These are phyloP conservation scores for Xerocomellus intermedius DNA, from an alignment of 768 basidiomycete genomes.

Conservation along the genomic window DNA sequence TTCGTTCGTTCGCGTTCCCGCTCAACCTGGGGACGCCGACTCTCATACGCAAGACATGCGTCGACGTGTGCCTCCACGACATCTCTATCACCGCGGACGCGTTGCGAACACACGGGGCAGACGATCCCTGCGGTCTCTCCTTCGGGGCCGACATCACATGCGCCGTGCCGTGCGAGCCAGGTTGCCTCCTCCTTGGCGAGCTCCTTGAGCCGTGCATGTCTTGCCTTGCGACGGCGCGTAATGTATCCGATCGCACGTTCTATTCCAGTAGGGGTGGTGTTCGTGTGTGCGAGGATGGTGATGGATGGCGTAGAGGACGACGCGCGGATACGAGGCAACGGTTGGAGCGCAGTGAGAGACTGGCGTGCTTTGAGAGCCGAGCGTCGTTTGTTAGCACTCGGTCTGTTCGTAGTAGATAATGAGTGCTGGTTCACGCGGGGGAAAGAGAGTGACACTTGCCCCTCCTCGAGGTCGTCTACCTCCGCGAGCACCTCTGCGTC, in stretches of 20 bases:
- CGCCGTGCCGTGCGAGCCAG: conserved; percentile 15
- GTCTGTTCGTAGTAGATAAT: conserved; percentile 24
- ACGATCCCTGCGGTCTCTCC: conserved; percentile 41
- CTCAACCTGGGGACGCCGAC: too few species aligned
- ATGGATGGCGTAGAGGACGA: conserved; percentile 15
- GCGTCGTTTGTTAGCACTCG: conserved; percentile 31
- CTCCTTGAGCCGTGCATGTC: conserved; percentile 65
- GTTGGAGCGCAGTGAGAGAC: conserved; percentile 32
- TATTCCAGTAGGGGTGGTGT: conserved; percentile 34
- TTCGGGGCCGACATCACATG: conserved; percentile 34
- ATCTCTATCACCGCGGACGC: conserved; percentile 64
- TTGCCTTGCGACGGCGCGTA: conserved; percentile 65
- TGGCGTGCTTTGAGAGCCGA: conserved; percentile 46
- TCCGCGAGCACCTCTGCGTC: conserved; percentile 53
- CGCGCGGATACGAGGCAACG: conserved; percentile 25
- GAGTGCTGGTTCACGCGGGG: conserved; percentile 20
- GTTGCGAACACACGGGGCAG: conserved; percentile 70
- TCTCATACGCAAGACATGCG: too few species aligned
- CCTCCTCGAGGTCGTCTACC: conserved; percentile 50
- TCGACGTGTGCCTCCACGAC: too few species aligned
- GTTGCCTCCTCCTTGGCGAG: conserved; percentile 60
- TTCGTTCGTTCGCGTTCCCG: too few species aligned
- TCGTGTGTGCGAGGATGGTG: conserved; percentile 17
- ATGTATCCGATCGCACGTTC: conserved; percentile 60
- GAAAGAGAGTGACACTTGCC: conserved; percentile 38